A percentile compares a stretch with the other conserved stretches of the same genome.
Conservation (phyloP, 768 basidiomycete species). For the Phallus indusiatus region DNA sequence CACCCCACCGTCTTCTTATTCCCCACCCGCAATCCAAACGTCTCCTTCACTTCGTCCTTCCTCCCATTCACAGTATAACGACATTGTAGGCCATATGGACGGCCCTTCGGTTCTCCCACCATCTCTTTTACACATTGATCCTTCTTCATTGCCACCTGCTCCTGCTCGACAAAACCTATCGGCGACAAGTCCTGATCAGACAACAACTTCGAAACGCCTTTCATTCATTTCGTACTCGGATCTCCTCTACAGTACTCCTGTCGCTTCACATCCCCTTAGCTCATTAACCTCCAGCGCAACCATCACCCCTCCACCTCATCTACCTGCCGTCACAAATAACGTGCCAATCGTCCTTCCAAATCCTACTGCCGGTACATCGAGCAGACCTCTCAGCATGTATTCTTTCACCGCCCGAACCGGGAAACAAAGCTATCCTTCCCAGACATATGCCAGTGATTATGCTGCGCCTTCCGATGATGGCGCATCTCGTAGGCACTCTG, state of each 20-base stretch:
- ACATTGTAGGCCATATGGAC: background rate
- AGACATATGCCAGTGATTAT: background rate
- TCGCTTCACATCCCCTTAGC: constrained; percentile 59
- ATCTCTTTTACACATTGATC: background rate
- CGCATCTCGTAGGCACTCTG: constrained; percentile 2
- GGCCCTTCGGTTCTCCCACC: background rate
- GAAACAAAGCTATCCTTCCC: background rate
- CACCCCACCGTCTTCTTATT: constrained; percentile 11
- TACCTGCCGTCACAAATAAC: constrained; percentile 40
- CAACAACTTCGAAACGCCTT: constrained; percentile 51
- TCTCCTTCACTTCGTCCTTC: constrained; percentile 12
- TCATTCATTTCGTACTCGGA: constrained; percentile 89
- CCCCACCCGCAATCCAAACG: constrained; percentile 12
- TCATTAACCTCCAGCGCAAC: constrained; percentile 53
- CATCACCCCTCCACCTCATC: constrained; percentile 57
- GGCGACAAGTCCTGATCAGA: constrained; percentile 37
- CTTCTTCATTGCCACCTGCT: constrained; percentile 9
- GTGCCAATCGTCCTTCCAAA: constrained; percentile 13
- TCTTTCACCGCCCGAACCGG: background rate
- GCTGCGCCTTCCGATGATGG: background rate
- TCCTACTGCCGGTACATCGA: background rate
- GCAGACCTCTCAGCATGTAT: constrained; percentile 4
- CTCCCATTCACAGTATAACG: constrained; percentile 12
- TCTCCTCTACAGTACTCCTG: constrained; percentile 68
- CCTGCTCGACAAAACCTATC: constrained; percentile 19